Evolutionary conservation across 257 asterid species (phyloP).

Genomic region (Oldenlandia corymbosa): DNA sequence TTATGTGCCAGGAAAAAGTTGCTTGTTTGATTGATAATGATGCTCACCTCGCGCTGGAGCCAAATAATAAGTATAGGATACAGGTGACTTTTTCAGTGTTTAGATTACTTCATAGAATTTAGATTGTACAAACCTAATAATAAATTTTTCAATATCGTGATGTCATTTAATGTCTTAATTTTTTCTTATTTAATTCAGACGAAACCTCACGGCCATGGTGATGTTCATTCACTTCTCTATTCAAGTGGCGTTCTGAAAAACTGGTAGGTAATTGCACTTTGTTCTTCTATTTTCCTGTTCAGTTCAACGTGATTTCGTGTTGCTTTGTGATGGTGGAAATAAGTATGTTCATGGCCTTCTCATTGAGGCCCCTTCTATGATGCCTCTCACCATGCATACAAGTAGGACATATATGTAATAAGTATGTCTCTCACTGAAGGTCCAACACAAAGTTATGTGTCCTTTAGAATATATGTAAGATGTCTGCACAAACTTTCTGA

Average conservation of each 20-base stretch:
- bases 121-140: not conserved
- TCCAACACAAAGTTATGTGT: not conserved
- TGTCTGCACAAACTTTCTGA: not conserved
- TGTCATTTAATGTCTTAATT: slow-evolving; percentile 5
- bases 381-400: not conserved
- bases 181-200: slow-evolving; percentile 37
- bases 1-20: slow-evolving; percentile 81
- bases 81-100: slow-evolving; percentile 51
- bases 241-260: slow-evolving; percentile 82
- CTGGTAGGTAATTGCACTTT: slow-evolving; percentile 49
- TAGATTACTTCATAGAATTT: not conserved
- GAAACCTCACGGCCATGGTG: slow-evolving; percentile 99
- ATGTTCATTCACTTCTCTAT: slow-evolving; percentile 92
- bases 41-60: slow-evolving; percentile 88
- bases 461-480: not conserved
- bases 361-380: not conserved
- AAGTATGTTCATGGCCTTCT: not conserved
- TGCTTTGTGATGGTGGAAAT: not conserved
- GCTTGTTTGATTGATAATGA: slow-evolving; percentile 98
- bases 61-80: slow-evolving; percentile 62
- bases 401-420: not conserved
- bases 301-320: not conserved
- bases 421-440: not conserved
- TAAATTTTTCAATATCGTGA: slow-evolving; percentile 12
- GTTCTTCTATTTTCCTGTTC: slow-evolving; percentile 1